Conservation (phyloP, 225 moss, liverwort and hornwort species). For the Thuidium tamariscinum region DNA sequence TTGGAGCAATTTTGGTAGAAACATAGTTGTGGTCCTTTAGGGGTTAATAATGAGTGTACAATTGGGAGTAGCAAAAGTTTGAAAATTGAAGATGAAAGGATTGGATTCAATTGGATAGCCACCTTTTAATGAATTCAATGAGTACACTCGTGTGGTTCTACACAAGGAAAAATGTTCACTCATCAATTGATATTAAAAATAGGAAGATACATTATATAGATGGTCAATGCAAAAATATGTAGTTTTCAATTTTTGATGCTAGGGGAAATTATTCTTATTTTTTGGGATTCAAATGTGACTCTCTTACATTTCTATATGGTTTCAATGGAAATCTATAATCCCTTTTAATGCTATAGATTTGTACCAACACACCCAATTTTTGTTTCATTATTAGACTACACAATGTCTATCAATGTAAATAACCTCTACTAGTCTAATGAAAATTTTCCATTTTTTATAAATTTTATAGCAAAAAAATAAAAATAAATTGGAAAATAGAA, state of each 20-base stretch:
- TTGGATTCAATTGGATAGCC: accelerated
- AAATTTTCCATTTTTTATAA: neutral
- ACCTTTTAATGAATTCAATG: neutral
- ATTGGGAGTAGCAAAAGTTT: accelerated
- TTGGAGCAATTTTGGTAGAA: too few relatives aligned
- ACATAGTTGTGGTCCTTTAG: too few relatives aligned
- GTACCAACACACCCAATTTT: too few relatives aligned
- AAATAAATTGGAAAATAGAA: neutral
- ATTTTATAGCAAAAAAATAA: neutral
- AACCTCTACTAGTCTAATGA: accelerated
- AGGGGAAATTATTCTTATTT: too few relatives aligned
- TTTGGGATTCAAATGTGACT: too few relatives aligned
- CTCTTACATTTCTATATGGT: too few relatives aligned
- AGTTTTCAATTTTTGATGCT: too few relatives aligned
- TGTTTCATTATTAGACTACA: accelerated
- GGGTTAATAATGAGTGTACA: too few relatives aligned
- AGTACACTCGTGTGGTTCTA: accelerated
- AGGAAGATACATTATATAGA: too few relatives aligned
- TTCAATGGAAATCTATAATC: too few relatives aligned
- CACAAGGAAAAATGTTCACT: neutral
- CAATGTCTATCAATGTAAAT: accelerated
- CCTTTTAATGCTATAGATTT: accelerated
- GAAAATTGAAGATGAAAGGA: neutral
- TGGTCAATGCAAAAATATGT: too few relatives aligned
- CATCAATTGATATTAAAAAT: too few relatives aligned